Evolutionary conservation across 805 yeast species (phyloP).

Genomic region (Metahyphopichia silvanorum): DNA sequence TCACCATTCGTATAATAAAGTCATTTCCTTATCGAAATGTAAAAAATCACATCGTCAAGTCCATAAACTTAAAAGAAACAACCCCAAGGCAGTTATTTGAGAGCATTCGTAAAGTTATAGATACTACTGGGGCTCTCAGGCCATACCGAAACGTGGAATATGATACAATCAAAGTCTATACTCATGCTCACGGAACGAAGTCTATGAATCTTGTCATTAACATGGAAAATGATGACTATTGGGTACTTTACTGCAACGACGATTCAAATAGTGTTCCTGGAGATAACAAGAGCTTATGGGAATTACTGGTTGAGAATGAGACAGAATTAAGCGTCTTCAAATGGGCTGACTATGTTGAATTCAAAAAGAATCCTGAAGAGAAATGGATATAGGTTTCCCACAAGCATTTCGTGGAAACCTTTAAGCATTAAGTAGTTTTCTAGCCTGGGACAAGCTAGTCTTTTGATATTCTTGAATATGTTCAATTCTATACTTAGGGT

Average conservation of each 20-base stretch:
- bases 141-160: conserved; percentile 77
- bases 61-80: conserved; percentile 65
- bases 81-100: conserved; percentile 65
- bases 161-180: conserved; percentile 80
- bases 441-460: too few species aligned
- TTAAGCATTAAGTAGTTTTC: too few species aligned
- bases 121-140: conserved; percentile 64
- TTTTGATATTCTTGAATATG: too few species aligned
- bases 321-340: conserved; percentile 89
- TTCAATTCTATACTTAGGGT: too few species aligned
- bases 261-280: conserved; percentile 7
- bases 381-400: too few species aligned
- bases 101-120: conserved; percentile 41
- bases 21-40: conserved; percentile 91
- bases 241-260: conserved; percentile 45
- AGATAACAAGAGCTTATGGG: conserved; percentile 25
- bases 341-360: conserved; percentile 58
- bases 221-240: conserved; percentile 73
- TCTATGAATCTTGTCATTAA: conserved; percentile 90
- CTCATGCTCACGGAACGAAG: conserved; percentile 93
- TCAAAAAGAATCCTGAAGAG: conserved; percentile 81
- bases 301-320: conserved; percentile 65
- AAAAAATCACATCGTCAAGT: conserved; percentile 65
- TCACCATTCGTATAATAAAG: conserved; percentile 84
- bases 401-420: too few species aligned